A percentile compares a stretch with the other conserved stretches of the same genome.
Evolutionary conservation across 495 filamentous ascomycete species (phyloP).

Genomic region (Neurospora sp.): DNA sequence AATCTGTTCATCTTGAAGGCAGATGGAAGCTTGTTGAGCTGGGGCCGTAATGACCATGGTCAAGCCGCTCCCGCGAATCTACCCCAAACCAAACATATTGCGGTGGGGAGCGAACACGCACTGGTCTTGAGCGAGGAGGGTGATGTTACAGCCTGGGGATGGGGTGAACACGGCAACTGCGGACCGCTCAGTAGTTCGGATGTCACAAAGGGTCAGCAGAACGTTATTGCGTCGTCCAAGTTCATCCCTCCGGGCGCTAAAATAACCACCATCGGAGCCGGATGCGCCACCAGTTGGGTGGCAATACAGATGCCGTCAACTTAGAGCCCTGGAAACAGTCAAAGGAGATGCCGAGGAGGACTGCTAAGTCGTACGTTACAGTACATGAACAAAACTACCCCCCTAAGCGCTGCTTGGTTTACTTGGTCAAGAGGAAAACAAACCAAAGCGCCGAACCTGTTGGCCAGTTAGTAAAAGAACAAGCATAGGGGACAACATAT

Average conservation of each 20-base stretch:
- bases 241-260: slow-evolving; percentile 32
- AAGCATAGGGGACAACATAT: background rate
- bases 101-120: slow-evolving; percentile 80
- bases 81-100: slow-evolving; percentile 44
- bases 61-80: slow-evolving; percentile 59
- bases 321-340: background rate
- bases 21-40: slow-evolving; percentile 47
- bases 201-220: slow-evolving; percentile 56
- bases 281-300: slow-evolving; percentile 85
- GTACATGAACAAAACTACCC: background rate
- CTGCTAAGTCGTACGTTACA: background rate
- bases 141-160: slow-evolving; percentile 71
- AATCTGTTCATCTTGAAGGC: slow-evolving; percentile 58
- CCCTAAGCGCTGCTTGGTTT: background rate
- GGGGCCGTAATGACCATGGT: slow-evolving; percentile 76
- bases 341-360: background rate
- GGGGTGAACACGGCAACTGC: slow-evolving; percentile 97
- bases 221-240: slow-evolving; percentile 44
- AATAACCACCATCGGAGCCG: slow-evolving; percentile 57
- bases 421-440: slow-evolving; percentile 32
- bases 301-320: slow-evolving; percentile 26
- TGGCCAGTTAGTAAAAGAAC: slow-evolving; percentile 8
- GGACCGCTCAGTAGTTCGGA: slow-evolving; percentile 52
- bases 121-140: slow-evolving; percentile 55
- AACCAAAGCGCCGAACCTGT: slow-evolving; percentile 41